Evolutionary conservation across 1,139 yeast species (phyloP), one percentile per base, ranked within the genome.

Genomic region (Protomyces arabidopsidicola): DNA sequence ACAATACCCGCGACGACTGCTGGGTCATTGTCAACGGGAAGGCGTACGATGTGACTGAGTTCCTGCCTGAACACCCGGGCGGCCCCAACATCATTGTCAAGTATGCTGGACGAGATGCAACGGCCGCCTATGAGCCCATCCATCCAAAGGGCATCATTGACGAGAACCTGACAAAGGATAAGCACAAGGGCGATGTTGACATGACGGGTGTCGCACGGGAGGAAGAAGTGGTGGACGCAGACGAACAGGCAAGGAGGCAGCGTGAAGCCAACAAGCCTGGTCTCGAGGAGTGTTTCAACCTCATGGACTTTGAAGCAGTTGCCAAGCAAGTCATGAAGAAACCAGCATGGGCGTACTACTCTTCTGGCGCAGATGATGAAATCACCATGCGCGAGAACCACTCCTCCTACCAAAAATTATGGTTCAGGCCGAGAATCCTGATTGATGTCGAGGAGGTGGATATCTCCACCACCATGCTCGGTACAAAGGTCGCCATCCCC

Each of bases 291-390:
- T 81, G 88, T 68, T 85, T 84, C 75, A 89, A 88, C 71, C 71
- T 87, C 67, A 82, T 83, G 68, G 96, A 89, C 74, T 90, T 91
- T 72, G 98, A 91, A 74, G 82, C 82, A 70, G 84, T 91, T 55
- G 97, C 98, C 1, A 81, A 90, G 63, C 83, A 84, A 68, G 84
- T 87, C 54, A 76, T 91, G 81, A 82, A 88, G 52, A 84, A 84
- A 68, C 82, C 85, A 16, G 97, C 95, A 0, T 88, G 97, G 93
- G 93, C 91, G 12, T 91, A 91, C 75, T 91, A 90, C 73, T 86
- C 95, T 1, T 86, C 95, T 45, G 98, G 95, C 8, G 82, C 95
- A 53, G 97, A 91, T 74, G 98, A 91, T 74, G 98, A 91, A 76
- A 84, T 91, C 69, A 82, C 96, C 1, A 75, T 89, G 73, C 81